Evolutionary conservation across 768 basidiomycete genomes (phyloP).

Genomic region (Podaxis sp.): DNA sequence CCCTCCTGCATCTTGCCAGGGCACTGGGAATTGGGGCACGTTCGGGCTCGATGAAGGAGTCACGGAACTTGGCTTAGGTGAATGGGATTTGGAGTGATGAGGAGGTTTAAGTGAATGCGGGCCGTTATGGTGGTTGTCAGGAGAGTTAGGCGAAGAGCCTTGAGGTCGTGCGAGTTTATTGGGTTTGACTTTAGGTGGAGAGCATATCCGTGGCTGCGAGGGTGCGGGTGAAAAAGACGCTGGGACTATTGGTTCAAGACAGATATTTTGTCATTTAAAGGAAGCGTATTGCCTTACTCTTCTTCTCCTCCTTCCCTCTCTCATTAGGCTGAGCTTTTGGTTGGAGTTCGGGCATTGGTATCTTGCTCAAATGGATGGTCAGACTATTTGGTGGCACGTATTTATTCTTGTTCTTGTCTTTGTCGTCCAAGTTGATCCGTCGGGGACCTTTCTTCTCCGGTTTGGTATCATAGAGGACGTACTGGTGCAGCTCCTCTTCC

Average conservation of each 20-base stretch:
- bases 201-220: not conserved
- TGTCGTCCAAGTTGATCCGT: slow-evolving; percentile 70
- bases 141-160: slow-evolving; percentile 6
- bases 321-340: slow-evolving; percentile 39
- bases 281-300: slow-evolving; percentile 34
- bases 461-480: slow-evolving; percentile 66
- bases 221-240: slow-evolving; percentile 11
- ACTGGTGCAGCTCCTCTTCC: slow-evolving; percentile 68
- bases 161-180: slow-evolving; percentile 22
- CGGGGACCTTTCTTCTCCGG: slow-evolving; percentile 51
- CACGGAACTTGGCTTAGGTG: slow-evolving; percentile 40
- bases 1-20: not conserved
- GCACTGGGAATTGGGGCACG: not conserved
- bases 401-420: slow-evolving; percentile 38
- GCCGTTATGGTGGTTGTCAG: not conserved
- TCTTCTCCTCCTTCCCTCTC: slow-evolving; percentile 37
- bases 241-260: slow-evolving; percentile 3
- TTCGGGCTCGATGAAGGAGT: slow-evolving; percentile 23
- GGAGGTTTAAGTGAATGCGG: not conserved
- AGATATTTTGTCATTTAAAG: slow-evolving; percentile 7
- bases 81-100: slow-evolving; percentile 29
- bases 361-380: slow-evolving; percentile 79
- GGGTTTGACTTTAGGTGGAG: slow-evolving; percentile 5
- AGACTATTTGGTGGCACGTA: slow-evolving; percentile 71
- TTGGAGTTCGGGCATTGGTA: slow-evolving; percentile 80